Percentiles rank a stretch among this genome's conserved stretches.
Conservation (phyloP, 352 stramenopile species). For the Phytophthora foliorum region DNA sequence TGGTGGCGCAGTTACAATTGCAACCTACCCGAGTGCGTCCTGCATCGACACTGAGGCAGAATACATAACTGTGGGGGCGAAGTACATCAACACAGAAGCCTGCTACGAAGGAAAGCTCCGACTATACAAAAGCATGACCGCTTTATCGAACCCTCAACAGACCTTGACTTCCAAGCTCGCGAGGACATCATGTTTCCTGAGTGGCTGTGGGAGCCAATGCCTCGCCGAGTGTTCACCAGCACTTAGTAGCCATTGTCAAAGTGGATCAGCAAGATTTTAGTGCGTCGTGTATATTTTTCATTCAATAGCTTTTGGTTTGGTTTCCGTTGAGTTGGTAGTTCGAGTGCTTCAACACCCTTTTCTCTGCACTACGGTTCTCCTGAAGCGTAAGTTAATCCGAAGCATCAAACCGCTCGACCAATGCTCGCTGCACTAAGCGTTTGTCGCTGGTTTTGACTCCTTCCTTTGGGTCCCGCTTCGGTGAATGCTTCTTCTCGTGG, state of each 20-base stretch:
- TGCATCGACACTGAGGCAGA: constrained; percentile 14
- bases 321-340: neutral
- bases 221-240: constrained; percentile 9
- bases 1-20: constrained; percentile 13
- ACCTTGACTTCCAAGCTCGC: too few relatives aligned
- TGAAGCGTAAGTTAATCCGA: constrained; percentile 13
- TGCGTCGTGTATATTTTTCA: neutral
- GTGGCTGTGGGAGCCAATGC: constrained; percentile 19
- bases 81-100: constrained; percentile 12
- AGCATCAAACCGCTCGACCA: constrained; percentile 12
- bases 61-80: constrained; percentile 10
- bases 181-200: constrained; percentile 26
- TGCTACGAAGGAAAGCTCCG: constrained; percentile 15
- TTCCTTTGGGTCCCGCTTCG: constrained; percentile 18
- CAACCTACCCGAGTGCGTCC: constrained; percentile 7
- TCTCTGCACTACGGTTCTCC: neutral
- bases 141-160: too few relatives aligned
- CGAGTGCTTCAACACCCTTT: neutral
- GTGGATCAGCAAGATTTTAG: too few relatives aligned
- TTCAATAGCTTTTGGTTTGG: neutral
- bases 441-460: constrained; percentile 13
- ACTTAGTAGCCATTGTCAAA: neutral
- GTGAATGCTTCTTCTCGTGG: constrained; percentile 32
- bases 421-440: constrained; percentile 25
- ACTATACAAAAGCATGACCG: too few relatives aligned